Evolutionary conservation across 1,139 yeast genomes (phyloP).

Genomic region (Candida labiduridarum): DNA sequence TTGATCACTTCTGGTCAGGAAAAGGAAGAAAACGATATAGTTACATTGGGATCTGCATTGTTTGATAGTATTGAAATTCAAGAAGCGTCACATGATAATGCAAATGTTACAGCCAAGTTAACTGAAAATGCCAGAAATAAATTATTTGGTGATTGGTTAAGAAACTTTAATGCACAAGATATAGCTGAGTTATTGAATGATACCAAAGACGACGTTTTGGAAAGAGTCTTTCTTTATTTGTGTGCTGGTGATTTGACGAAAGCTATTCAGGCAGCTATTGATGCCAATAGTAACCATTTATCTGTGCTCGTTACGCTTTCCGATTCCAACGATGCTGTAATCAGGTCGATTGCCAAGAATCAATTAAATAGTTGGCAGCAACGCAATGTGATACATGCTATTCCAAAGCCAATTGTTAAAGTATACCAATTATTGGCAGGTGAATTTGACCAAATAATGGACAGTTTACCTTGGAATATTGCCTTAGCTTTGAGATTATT

Average conservation of each 20-base stretch:
- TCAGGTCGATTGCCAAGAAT: conserved; percentile 53
- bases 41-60: conserved; percentile 20
- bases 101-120: conserved; percentile 4
- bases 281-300: conserved; percentile 64
- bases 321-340: conserved; percentile 66
- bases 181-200: conserved; percentile 21
- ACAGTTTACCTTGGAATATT: conserved; percentile 67
- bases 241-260: conserved; percentile 58
- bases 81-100: background rate
- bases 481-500: conserved; percentile 59
- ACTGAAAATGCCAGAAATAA: conserved; percentile 17
- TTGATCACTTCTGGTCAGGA: conserved; percentile 9
- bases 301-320: conserved; percentile 70
- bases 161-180: conserved; percentile 22
- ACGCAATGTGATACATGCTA: conserved; percentile 36
- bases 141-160: conserved; percentile 45
- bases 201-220: conserved; percentile 38
- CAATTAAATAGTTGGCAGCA: conserved; percentile 71
- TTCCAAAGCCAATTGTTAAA: conserved; percentile 57
- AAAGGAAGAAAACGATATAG: conserved; percentile 12
- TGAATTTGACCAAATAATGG: conserved; percentile 38
- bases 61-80: conserved; percentile 20
- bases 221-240: conserved; percentile 53
- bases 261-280: conserved; percentile 65
- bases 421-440: conserved; percentile 72